Percentiles rank a stretch among this genome's conserved stretches.
Evolutionary conservation across 2,329 filamentous ascomycete genomes (phyloP).

Genomic region (Phoma sp.): DNA sequence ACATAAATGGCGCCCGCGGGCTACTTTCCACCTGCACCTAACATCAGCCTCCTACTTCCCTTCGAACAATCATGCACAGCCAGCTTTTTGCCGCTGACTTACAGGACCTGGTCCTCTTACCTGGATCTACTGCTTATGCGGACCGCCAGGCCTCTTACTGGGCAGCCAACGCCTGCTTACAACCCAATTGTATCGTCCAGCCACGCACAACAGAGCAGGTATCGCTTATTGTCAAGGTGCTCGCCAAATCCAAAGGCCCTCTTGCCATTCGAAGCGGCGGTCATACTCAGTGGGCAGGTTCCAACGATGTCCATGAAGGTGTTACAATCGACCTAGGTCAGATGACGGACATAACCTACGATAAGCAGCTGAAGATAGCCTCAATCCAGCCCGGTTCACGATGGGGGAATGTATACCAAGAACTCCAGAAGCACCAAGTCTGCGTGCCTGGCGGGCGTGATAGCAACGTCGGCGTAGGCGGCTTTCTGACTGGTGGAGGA

Average conservation of each 20-base stretch:
- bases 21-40: no score
- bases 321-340: constrained; percentile 42
- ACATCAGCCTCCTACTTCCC: background rate
- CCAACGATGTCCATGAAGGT: constrained; percentile 37
- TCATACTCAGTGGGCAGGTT: constrained; percentile 35
- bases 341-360: constrained; percentile 27
- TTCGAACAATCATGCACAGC: background rate
- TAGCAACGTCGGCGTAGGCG: constrained; percentile 37
- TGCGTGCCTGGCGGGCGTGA: constrained; percentile 30
- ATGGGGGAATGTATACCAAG: constrained; percentile 47
- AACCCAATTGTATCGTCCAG: constrained; percentile 23
- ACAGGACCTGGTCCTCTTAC: constrained; percentile 5
- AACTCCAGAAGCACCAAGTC: constrained; percentile 23
- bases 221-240: constrained; percentile 19
- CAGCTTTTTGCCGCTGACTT: background rate
- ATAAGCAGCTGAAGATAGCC: constrained; percentile 20
- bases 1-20: no score
- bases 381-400: constrained; percentile 35
- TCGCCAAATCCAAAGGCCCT: constrained; percentile 17
- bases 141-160: constrained; percentile 18
- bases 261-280: constrained; percentile 35
- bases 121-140: constrained; percentile 13
- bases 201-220: constrained; percentile 29
- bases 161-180: constrained; percentile 17
- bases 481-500: constrained; percentile 42